Evolutionary conservation across 345 rosid species (phyloP).

Genomic region (Cardamine chenopodiifolia): DNA sequence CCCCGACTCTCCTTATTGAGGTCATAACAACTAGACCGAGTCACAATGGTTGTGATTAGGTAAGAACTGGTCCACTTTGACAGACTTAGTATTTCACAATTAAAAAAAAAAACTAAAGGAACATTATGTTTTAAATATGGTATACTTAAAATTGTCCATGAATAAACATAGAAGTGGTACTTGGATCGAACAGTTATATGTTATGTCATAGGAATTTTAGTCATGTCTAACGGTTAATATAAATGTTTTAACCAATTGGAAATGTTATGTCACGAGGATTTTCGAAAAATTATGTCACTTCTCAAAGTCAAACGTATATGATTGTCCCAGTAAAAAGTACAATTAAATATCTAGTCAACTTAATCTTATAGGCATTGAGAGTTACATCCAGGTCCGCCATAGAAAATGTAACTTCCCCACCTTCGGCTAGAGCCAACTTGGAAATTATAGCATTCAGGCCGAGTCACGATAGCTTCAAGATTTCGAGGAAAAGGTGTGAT

Average conservation of each 20-base stretch:
- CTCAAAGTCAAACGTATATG: background rate
- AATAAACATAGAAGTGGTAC: background rate
- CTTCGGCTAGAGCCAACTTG: constrained; percentile 26
- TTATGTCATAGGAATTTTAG: background rate
- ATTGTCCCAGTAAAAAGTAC: background rate
- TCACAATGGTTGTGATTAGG: background rate
- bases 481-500: constrained; percentile 39
- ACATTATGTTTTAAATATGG: background rate
- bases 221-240: background rate
- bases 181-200: no score
- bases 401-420: constrained; percentile 64
- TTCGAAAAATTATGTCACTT: background rate
- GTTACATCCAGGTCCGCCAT: constrained; percentile 66
- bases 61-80: background rate
- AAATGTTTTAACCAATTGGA: background rate
- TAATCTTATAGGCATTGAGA: constrained; percentile 10
- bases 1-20: background rate
- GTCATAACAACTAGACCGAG: background rate
- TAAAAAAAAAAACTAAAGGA: background rate
- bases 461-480: constrained; percentile 28
- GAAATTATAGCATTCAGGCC: constrained; percentile 31
- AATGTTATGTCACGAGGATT: background rate
- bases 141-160: background rate
- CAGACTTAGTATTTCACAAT: background rate
- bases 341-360: background rate